Evolutionary conservation across 257 asterid genomes (phyloP), one percentile per base, ranked within the genome.

Genomic region (Rauvolfia tetraphylla): DNA sequence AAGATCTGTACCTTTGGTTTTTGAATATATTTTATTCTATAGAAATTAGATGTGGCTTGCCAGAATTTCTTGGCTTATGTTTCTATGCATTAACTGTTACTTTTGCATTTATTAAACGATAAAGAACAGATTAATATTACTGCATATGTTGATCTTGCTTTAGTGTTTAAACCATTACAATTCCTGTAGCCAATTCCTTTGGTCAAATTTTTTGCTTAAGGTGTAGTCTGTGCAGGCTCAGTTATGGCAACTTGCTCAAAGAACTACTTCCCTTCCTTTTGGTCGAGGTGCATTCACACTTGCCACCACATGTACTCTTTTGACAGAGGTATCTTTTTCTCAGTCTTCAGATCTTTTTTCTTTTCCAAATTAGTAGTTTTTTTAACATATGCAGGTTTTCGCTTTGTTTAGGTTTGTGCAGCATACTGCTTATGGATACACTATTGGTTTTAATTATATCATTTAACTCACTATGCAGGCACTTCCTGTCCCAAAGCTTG

Each of bases 211-310:
- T 29, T 20, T 46, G 39, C 61, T 53, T 4, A 31, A 58, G 42
- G 68, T 48, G 77, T 15, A 79, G 76, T 54, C 68, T 68, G 49
- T 74, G 75, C 83, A 95, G 99, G 90, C 96, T 79, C 98, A 95
- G 78, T 89, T 95, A 81, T 92, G 97, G 99, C 98, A 95, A 85
- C 96, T 95, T 88, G 99, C 99, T 72, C 99, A 92, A 81, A 90
- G 98, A 85, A 95, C 99, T 22, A 91, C 97, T 76, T 88, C 99
- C 73, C 94, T 95, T 85, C 97, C 99, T 79, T 90, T 92, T 82
- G 99, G 99, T 36, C 99, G 99, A 78, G 98, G 99, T 75, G 99
- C 98, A 78, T 90, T 95, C 82, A 95, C 98, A 33, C 89, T 95
- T 89, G 97, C 97, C 71, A 95, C 98, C 46, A 89, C 89, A 61